Conservation (phyloP, 345 rosid genomes). For the Fremontodendron californicum region DNA sequence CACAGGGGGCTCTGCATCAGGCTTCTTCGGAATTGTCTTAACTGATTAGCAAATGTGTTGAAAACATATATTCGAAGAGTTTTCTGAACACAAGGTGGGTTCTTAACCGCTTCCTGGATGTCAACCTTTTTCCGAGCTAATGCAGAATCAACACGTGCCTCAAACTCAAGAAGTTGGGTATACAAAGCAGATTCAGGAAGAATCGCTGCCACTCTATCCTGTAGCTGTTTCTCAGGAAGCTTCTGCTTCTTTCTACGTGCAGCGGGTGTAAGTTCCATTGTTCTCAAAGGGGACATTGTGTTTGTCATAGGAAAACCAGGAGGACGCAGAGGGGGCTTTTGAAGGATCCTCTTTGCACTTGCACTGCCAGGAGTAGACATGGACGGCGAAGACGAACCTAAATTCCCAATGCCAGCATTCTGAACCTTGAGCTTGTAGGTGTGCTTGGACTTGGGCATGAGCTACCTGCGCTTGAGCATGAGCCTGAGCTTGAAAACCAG, state of each 20-base stretch:
- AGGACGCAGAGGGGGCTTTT: constrained; percentile 72
- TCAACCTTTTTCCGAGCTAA: constrained; percentile 83
- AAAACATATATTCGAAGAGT: constrained; percentile 84
- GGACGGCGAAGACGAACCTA: constrained; percentile 73
- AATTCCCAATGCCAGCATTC: constrained; percentile 47
- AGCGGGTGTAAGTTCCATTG: constrained; percentile 75
- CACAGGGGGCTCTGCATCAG: too few species aligned
- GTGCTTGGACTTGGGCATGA: too few species aligned
- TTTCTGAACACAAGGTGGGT: constrained; percentile 74
- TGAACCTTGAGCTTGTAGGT: too few species aligned
- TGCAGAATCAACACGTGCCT: constrained; percentile 88
- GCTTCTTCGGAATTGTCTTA: constrained; percentile 65
- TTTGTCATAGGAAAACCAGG: constrained; percentile 55
- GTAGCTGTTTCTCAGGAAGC: constrained; percentile 83
- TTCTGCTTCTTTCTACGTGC: constrained; percentile 90
- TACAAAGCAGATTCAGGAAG: constrained; percentile 97
- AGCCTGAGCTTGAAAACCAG: too few species aligned
- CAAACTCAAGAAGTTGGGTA: constrained; percentile 96
- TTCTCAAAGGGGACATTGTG: constrained; percentile 63
- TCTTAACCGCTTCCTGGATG: constrained; percentile 97
- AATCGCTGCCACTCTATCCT: constrained; percentile 88
- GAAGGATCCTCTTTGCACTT: constrained; percentile 56
- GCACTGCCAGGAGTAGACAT: too few species aligned
- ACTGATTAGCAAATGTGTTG: constrained; percentile 86
- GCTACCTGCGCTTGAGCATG: too few species aligned